A percentile compares a stretch with the other conserved stretches of the same genome.
These are phyloP conservation scores for Telopea speciosissima DNA, from an alignment of 177 flowering plant species.

Conservation along the genomic window DNA sequence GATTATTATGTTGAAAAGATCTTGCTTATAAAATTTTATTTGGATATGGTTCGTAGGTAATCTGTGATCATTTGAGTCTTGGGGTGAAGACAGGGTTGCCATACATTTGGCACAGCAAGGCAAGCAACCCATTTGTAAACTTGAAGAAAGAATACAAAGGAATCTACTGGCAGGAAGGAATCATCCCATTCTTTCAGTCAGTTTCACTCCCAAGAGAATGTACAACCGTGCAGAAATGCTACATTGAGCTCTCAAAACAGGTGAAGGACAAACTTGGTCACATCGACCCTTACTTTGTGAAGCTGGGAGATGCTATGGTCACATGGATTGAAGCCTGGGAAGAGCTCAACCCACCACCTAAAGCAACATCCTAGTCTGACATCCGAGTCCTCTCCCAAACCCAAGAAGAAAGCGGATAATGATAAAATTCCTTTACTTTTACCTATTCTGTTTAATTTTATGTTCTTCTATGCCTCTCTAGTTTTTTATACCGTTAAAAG, in stretches of 20 bases:
- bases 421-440: not conserved
- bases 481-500: too few relatives aligned
- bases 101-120: conserved; percentile 45
- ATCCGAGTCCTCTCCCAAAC: not conserved
- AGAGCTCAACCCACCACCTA: conserved; percentile 25
- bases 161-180: conserved; percentile 47
- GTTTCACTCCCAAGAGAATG: conserved; percentile 30
- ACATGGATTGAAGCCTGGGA: conserved; percentile 51
- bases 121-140: conserved; percentile 47
- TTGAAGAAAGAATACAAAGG: conserved; percentile 43
- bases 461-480: not conserved
- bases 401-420: not conserved
- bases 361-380: not conserved
- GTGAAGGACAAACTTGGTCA: conserved; percentile 39
- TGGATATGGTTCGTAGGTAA: conserved; percentile 25
- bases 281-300: conserved; percentile 40
- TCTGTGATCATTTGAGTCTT: conserved; percentile 41
- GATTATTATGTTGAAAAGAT: too few relatives aligned
- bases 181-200: conserved; percentile 49
- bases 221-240: conserved; percentile 39
- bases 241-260: conserved; percentile 34
- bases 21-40: too few relatives aligned
- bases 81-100: conserved; percentile 49
- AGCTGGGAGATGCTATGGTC: conserved; percentile 42
- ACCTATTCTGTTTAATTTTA: not conserved